Percentiles rank a stretch among this genome's conserved stretches.
phyloP scores from a whole-genome alignment of 345 rosid genomes.

The Cochlearia excelsa region DNA sequence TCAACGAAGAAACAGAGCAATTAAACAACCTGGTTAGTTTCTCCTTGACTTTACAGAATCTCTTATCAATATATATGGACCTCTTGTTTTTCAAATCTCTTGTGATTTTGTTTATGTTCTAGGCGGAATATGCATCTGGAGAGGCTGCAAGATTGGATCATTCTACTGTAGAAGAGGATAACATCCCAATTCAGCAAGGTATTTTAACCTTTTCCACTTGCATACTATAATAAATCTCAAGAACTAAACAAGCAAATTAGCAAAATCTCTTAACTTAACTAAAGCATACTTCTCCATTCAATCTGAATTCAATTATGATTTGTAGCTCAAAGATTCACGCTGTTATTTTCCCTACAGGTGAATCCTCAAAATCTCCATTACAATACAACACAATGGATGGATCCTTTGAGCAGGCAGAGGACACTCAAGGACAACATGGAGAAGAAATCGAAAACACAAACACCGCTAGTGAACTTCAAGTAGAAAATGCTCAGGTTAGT shows the following conservation, averaged over 20 bases:
- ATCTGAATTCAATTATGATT: background rate
- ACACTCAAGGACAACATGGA: constrained; percentile 30
- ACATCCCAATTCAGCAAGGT: constrained; percentile 44
- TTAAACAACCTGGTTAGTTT: constrained; percentile 42
- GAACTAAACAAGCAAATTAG: constrained; percentile 10
- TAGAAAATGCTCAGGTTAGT: constrained; percentile 14
- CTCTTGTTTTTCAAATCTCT: constrained; percentile 22
- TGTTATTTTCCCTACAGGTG: constrained; percentile 39
- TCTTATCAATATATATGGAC: constrained; percentile 18
- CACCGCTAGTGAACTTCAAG: constrained; percentile 10
- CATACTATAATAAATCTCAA: constrained; percentile 11
- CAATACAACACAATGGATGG: constrained; percentile 30
- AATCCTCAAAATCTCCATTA: constrained; percentile 32
- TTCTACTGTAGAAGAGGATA: constrained; percentile 27
- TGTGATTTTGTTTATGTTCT: constrained; percentile 26
- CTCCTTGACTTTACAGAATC: constrained; percentile 20
- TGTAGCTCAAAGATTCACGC: background rate
- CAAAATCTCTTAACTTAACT: constrained; percentile 8
- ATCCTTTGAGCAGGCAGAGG: constrained; percentile 33
- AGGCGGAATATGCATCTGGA: constrained; percentile 37
- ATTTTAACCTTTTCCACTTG: constrained; percentile 27
- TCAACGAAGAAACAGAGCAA: constrained; percentile 32
- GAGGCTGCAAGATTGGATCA: constrained; percentile 38
- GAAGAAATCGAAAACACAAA: constrained; percentile 34
- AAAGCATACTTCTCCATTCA: background rate